These are phyloP conservation scores for Eucalyptus camaldulensis DNA, from an alignment of 345 rosid species.

Conservation along the genomic window DNA sequence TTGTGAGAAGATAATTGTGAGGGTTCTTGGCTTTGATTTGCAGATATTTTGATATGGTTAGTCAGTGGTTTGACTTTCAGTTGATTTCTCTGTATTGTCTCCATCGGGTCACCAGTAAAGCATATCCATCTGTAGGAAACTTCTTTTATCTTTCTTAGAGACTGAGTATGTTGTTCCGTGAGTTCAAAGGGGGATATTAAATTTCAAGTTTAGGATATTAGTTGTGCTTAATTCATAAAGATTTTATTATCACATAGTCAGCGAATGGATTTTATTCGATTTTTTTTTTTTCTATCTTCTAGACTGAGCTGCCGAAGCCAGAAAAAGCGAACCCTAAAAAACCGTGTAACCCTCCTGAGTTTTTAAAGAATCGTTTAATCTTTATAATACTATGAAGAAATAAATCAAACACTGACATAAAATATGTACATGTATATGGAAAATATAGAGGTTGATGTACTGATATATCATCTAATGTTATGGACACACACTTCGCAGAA, in stretches of 20 bases:
- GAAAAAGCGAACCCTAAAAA: neutral
- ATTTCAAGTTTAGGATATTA: neutral
- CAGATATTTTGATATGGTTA: neutral
- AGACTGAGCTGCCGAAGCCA: neutral
- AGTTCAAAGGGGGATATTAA: neutral
- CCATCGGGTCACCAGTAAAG: neutral
- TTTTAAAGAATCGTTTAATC: neutral
- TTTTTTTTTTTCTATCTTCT: neutral
- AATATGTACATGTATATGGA: neutral
- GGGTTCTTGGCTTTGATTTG: neutral
- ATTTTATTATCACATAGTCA: neutral
- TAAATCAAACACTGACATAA: neutral
- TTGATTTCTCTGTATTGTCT: neutral
- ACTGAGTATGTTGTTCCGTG: neutral
- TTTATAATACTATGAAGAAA: neutral
- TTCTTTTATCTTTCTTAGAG: neutral
- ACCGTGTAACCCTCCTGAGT: neutral
- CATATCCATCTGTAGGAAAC: neutral
- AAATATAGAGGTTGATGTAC: neutral
- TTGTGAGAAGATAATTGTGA: neutral
- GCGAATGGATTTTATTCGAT: neutral
- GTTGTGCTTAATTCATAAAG: neutral
- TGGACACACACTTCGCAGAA: neutral
- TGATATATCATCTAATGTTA: neutral
- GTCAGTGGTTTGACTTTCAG: neutral